Evolutionary conservation across 208 protist species (phyloP), one percentile per base, ranked within the genome.

Genomic region (Acanthamoeba healyi): DNA sequence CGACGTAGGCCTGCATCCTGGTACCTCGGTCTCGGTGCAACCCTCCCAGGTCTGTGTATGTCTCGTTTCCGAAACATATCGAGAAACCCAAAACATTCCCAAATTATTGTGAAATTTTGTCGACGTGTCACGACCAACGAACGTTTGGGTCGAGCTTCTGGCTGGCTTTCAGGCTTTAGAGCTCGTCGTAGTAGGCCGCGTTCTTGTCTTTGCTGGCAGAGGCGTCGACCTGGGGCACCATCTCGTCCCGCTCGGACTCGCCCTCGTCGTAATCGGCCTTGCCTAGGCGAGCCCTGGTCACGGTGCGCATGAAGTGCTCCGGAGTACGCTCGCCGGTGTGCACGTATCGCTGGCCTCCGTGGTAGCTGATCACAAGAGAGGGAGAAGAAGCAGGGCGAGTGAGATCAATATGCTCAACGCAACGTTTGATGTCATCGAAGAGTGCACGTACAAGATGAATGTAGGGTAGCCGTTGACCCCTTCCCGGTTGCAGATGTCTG

Each of bases 371-470:
- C 4, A 34, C 3, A 38, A 58, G 38, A 63, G 29, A 82, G 5
- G n/a, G 26, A 44, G n/a, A 79, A 9, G 26, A 9, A 82, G 72
- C 17, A 0, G 22, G n/a, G 36, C 7, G 26, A 79, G n/a, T 24
- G 10, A 49, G n/a, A 81, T 7, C 2, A 40, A 74, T 40, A 9
- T 26, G 65, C 14, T n/a, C 5, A 10, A 24, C 34, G 40, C 26
- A 12, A 0, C 4, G 72, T 42, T 12, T 42, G 29, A 54, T 6
- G 72, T n/a, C 34, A 81, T 22, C 36, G 51, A 22, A 56, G n/a
- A n/a, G 32, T 10, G 22, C 9, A 82, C 82, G 84, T 91, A 91
- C 84, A 91, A 91, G 4, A 91, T 44, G 34, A 91, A 36, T 2
- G 84, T 91, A 2, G 84, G 84, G 36, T 24, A 91, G 26, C 84